Conservation (phyloP, 2,329 filamentous ascomycete genomes). For the Colletotrichum tofieldiae region DNA sequence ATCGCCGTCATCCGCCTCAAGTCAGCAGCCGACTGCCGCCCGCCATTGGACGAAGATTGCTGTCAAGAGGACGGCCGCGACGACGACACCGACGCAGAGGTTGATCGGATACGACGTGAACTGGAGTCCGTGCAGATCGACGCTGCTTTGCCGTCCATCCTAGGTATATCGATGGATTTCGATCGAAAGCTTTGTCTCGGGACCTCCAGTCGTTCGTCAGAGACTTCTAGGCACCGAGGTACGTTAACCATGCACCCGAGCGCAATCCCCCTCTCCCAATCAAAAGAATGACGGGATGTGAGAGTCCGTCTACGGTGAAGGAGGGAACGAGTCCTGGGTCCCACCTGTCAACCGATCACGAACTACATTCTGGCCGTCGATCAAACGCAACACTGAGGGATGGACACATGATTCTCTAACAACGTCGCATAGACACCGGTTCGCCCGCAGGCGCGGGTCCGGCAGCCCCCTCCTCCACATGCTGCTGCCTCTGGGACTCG, state of each 20-base stretch:
- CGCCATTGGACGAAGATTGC: not conserved
- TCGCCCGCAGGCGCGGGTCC: slow-evolving; percentile 13
- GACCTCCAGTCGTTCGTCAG: slow-evolving; percentile 17
- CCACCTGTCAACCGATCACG: not conserved
- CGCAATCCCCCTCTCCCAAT: not conserved
- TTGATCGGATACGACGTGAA: slow-evolving; percentile 24
- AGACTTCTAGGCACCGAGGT: slow-evolving; percentile 26
- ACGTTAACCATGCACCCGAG: not conserved
- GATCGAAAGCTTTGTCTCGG: slow-evolving; percentile 31
- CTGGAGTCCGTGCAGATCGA: slow-evolving; percentile 39
- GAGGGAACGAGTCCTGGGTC: not conserved
- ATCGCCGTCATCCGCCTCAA: slow-evolving; percentile 28
- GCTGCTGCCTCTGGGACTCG: slow-evolving; percentile 15
- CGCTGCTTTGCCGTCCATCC: slow-evolving; percentile 27
- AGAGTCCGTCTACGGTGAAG: not conserved
- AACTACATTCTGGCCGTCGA: slow-evolving; percentile 4
- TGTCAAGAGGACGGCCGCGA: not conserved
- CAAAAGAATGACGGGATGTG: not conserved
- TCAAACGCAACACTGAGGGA: slow-evolving; percentile 26
- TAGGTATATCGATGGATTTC: slow-evolving; percentile 31
- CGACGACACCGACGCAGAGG: not conserved
- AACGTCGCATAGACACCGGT: slow-evolving; percentile 9
- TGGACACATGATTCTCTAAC: slow-evolving; percentile 14
- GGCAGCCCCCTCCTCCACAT: not conserved
- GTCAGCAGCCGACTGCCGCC: not conserved